Percentiles rank a stretch among this genome's conserved stretches.
These are phyloP conservation scores for Ceratobasidium sp. DNA, from an alignment of 1,284 basidiomycete genomes.

Conservation along the genomic window DNA sequence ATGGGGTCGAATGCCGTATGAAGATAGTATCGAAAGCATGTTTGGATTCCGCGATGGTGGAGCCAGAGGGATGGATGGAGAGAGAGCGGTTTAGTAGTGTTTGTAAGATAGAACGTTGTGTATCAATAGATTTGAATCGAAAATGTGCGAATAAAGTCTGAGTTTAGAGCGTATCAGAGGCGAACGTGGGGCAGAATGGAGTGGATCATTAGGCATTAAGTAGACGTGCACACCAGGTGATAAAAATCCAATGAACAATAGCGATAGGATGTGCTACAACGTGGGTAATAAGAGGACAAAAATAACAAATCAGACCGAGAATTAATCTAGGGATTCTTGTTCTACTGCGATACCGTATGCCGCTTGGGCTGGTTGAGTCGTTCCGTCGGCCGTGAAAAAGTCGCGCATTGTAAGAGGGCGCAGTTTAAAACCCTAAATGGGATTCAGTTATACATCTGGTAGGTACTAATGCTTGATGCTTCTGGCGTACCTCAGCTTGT, in stretches of 20 bases:
- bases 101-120: slow-evolving; percentile 11
- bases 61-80: neutral
- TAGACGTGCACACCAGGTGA: slow-evolving; percentile 42
- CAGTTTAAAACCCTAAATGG: slow-evolving; percentile 76
- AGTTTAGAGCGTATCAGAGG: neutral
- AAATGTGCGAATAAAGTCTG: neutral
- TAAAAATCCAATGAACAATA: slow-evolving; percentile 31
- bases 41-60: slow-evolving; percentile 32
- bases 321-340: slow-evolving; percentile 32
- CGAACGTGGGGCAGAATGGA: neutral
- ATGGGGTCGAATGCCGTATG: slow-evolving; percentile 21
- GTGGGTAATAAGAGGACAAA: neutral
- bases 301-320: slow-evolving; percentile 24
- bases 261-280: slow-evolving; percentile 34
- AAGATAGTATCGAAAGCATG: slow-evolving; percentile 32
- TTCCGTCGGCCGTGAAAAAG: slow-evolving; percentile 73
- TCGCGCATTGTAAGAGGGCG: slow-evolving; percentile 78
- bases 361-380: slow-evolving; percentile 37
- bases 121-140: neutral
- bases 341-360: slow-evolving; percentile 34
- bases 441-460: neutral
- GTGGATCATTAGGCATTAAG: slow-evolving; percentile 42
- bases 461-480: too few relatives aligned
- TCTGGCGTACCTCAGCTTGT: slow-evolving; percentile 56
- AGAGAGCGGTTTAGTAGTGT: slow-evolving; percentile 2